Base-by-base conservation (phyloP, 78 protist species). In the Planoprotostelium fungivorum region DNA sequence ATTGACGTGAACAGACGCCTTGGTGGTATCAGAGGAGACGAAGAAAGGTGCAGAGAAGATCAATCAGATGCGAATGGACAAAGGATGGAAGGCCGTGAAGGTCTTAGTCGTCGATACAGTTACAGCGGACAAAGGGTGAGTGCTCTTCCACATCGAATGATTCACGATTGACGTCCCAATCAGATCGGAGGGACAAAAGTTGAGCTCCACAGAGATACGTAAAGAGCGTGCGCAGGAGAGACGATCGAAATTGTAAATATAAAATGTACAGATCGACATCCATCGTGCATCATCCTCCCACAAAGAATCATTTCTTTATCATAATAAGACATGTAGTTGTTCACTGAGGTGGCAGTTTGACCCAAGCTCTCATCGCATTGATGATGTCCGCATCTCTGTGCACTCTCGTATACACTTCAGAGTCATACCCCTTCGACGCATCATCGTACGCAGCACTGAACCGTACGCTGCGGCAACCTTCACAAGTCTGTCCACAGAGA, bases 321-420 rank as follows among this genome's bases (percentile, higher is more conserved):
- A n/a, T n/a, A n/a, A n/a, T n/a, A n/a, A n/a, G n/a, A n/a, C n/a
- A n/a, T n/a, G n/a, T n/a, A n/a, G n/a, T n/a, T n/a, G n/a, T n/a
- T n/a, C n/a, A n/a, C n/a, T n/a, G n/a, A n/a, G n/a, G n/a, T n/a
- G 73, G 73, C 88, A 92, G 9, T 28, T 35, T 37, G 94, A 91
- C 92, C 94, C 94, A 91, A 1, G 1, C 0, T 31, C 91, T 34
- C 96, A 94, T 94, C 63, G 96, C 96, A 38, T 35, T n/a, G 90
- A 95, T 38, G 35, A 95, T 88, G 73, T 29, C 9, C 28, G 0
- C 0, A 38, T 95, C 96, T 0, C 96, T 29, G 84, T 92, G 96
- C 73, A 51, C 73, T 51, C 96, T 89, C 29, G 96, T 95, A 63
- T 92, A 95, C 63, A 1, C 92, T 1, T 35, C 23, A 16, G 0